These are phyloP conservation scores for Penicillium goetzii DNA, from an alignment of 495 filamentous ascomycete species.

Conservation along the genomic window DNA sequence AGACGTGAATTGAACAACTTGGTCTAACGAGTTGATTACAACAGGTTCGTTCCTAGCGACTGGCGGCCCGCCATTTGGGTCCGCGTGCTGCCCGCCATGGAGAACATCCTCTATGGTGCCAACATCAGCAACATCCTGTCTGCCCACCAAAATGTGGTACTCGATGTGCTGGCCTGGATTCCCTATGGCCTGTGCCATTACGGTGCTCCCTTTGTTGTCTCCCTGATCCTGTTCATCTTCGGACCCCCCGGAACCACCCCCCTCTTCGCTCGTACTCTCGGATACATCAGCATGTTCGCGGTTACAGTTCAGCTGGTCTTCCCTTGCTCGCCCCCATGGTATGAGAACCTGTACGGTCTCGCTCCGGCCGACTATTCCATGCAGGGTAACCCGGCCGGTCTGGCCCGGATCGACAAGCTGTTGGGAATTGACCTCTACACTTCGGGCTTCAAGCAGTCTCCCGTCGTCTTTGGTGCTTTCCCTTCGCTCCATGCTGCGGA, in stretches of 20 bases:
- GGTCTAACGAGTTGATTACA: conserved; percentile 2
- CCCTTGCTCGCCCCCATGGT: conserved; percentile 95
- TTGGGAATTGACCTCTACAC: conserved; percentile 92
- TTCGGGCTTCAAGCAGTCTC: conserved; percentile 82
- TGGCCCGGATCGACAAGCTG: conserved; percentile 85
- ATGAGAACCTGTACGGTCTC: conserved; percentile 86
- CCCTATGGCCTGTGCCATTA: conserved; percentile 92
- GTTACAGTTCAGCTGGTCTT: conserved; percentile 86
- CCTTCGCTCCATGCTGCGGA: conserved; percentile 86
- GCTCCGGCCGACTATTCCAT: conserved; percentile 91
- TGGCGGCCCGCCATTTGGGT: conserved; percentile 93
- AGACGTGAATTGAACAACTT: neutral
- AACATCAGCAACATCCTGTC: conserved; percentile 96
- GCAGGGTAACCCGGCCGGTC: conserved; percentile 80
- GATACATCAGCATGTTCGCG: conserved; percentile 86
- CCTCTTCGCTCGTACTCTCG: conserved; percentile 82
- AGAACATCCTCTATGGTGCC: conserved; percentile 94
- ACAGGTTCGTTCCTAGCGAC: conserved; percentile 80
- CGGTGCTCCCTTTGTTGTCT: conserved; percentile 76
- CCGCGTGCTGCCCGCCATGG: conserved; percentile 88
- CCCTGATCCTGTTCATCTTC: conserved; percentile 79
- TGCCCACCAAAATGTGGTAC: conserved; percentile 75
- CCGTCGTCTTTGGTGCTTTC: conserved; percentile 92
- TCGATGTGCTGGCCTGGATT: conserved; percentile 89
- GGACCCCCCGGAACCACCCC: conserved; percentile 83